Evolutionary conservation across 176 grass and related monocot species (phyloP).

Genomic region (Carex myosuroides): DNA sequence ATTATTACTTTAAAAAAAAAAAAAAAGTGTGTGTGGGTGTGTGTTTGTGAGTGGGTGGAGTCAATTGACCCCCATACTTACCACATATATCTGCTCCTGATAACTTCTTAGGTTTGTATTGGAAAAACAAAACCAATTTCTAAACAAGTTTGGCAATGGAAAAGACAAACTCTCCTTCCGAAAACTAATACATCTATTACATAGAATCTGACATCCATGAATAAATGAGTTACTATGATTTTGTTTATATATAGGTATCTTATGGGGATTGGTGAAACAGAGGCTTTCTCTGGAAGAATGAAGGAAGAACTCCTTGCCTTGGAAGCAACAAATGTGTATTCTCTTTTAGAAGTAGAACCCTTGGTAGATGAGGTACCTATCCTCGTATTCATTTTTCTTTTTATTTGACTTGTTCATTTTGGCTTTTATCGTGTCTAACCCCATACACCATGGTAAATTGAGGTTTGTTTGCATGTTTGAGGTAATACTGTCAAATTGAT

Average conservation of each 20-base stretch:
- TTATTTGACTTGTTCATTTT: slow-evolving; percentile 9
- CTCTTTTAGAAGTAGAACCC: slow-evolving; percentile 85
- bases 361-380: slow-evolving; percentile 75
- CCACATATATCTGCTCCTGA: too few relatives aligned
- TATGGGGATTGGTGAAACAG: slow-evolving; percentile 98
- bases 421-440: neutral
- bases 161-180: neutral
- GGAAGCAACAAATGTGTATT: slow-evolving; percentile 86
- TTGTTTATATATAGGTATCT: slow-evolving; percentile 64
- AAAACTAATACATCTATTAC: neutral
- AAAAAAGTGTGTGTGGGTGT: too few relatives aligned
- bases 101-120: neutral
- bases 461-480: neutral
- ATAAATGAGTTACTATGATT: neutral
- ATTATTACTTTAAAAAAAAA: too few relatives aligned
- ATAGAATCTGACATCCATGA: neutral
- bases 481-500: neutral
- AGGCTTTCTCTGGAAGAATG: slow-evolving; percentile 95
- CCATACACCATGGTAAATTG: neutral
- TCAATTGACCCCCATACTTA: too few relatives aligned
- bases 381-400: slow-evolving; percentile 16
- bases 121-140: neutral
- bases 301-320: slow-evolving; percentile 96
- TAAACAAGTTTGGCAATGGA: neutral
- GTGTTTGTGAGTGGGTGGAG: too few relatives aligned